Evolutionary conservation across 768 basidiomycete species (phyloP).

Genomic region (Lenzites betulinus): DNA sequence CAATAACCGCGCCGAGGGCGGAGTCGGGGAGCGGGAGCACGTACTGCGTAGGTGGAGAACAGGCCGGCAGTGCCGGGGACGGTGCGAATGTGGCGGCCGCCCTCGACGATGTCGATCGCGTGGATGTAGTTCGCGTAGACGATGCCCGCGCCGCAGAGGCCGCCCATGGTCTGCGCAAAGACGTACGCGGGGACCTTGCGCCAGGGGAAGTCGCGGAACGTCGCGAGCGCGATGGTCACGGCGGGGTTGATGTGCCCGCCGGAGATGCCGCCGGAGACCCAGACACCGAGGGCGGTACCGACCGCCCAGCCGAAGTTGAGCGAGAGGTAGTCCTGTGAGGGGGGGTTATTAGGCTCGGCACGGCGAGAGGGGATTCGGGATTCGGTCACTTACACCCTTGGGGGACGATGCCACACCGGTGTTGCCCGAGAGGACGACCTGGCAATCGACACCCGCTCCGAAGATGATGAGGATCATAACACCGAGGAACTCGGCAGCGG

Average conservation of each 20-base stretch:
- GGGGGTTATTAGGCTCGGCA: neutral
- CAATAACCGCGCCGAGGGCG: neutral
- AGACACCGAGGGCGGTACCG: slow-evolving; percentile 67
- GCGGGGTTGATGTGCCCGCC: slow-evolving; percentile 60
- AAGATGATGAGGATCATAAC: slow-evolving; percentile 59
- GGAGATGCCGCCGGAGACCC: slow-evolving; percentile 65
- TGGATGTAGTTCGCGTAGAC: slow-evolving; percentile 68
- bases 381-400: slow-evolving; percentile 49
- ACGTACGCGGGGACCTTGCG: slow-evolving; percentile 75
- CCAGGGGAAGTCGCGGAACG: slow-evolving; percentile 77
- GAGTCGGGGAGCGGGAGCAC: slow-evolving; percentile 23
- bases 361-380: neutral
- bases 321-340: slow-evolving; percentile 46
- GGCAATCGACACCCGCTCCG: slow-evolving; percentile 59
- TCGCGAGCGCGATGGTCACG: slow-evolving; percentile 67
- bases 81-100: slow-evolving; percentile 55
- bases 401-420: slow-evolving; percentile 45
- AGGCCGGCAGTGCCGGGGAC: slow-evolving; percentile 56
- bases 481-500: slow-evolving; percentile 65
- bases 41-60: slow-evolving; percentile 63
- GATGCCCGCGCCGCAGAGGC: slow-evolving; percentile 54
- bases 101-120: slow-evolving; percentile 67
- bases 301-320: slow-evolving; percentile 58
- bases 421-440: slow-evolving; percentile 52
- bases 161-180: slow-evolving; percentile 64